Evolutionary conservation across 1,139 yeast genomes (phyloP), one percentile per base, ranked within the genome.

Genomic region (Candida mesenterica): DNA sequence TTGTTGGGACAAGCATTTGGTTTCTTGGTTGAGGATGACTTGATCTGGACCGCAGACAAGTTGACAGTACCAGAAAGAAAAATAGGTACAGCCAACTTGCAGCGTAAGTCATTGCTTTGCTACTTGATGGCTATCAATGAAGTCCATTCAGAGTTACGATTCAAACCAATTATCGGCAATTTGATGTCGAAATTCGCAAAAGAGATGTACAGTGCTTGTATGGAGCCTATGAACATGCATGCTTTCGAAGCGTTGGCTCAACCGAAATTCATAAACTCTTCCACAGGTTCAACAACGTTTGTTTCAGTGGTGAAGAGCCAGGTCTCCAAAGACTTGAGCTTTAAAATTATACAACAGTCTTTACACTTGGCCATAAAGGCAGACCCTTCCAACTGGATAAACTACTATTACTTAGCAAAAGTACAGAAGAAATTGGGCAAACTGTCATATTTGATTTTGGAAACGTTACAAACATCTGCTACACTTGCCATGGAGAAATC

Each of bases 21-120:
- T 1, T 80, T 69, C 38, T 63, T 86, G 26, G 95, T 84, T 0
- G 97, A 90, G 45, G 96, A 88, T 56, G 96, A 87, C 45, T 62
- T 92, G 37, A 79, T 88, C 6, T 88, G 96, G 95, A 84, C 92
- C 1, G 82, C 96, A 0, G 97, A 90, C 52, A 85, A 85, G 48
- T 61, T 89, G 25, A 83, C 83, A 24, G 68, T 75, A 0, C 57
- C 70, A 0, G 94, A 84, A 6, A 71, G 82, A 44, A 84, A 84
- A 48, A 62, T 64, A 3, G 57, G 64, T 0, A 82, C 89, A 0
- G 89, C 90, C 0, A 63, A 72, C 13, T 55, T 77, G 3, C 96
- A 88, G 53, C 68, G 85, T 39, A 82, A 75, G 48, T 74, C 96
- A 0, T 59, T 90, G 1, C 48, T 88, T 7, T 82, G 95, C 42